Evolutionary conservation across 768 basidiomycete genomes (phyloP).

Genomic region (Boletus tylopilopsis): DNA sequence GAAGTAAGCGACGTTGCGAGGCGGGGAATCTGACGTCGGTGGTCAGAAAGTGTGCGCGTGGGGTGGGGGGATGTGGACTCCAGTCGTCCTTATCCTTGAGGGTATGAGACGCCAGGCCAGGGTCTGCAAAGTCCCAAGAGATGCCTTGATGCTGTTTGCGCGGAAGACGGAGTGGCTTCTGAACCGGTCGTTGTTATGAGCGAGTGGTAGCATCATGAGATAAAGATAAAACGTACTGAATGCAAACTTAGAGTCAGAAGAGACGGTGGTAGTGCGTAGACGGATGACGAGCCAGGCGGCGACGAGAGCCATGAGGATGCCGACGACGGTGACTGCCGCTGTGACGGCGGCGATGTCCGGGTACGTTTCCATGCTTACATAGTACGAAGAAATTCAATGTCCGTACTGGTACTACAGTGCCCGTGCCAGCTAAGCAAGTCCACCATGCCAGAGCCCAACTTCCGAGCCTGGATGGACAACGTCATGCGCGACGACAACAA

Average conservation of each 20-base stretch:
- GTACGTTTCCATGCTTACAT: too few species aligned
- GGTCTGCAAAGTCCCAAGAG: conserved; percentile 33
- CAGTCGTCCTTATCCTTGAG: too few species aligned
- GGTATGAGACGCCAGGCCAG: too few species aligned
- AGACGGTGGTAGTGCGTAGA: conserved; percentile 23
- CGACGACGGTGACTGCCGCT: conserved; percentile 24
- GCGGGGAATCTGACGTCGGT: too few species aligned
- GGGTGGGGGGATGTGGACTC: too few species aligned
- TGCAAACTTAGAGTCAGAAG: conserved; percentile 28
- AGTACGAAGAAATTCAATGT: too few species aligned
- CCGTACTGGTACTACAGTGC: too few species aligned
- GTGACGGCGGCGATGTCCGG: conserved; percentile 25
- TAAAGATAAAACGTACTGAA: conserved; percentile 24
- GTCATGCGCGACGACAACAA: conserved; percentile 15
- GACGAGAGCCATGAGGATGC: conserved; percentile 22
- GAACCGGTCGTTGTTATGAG: conserved; percentile 6
- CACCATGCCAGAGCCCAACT: too few species aligned
- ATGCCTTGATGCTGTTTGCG: conserved; percentile 15
- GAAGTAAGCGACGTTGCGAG: too few species aligned
- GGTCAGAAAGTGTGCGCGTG: too few species aligned
- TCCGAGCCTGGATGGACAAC: background rate
- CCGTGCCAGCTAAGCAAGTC: too few species aligned
- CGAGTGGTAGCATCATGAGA: too few species aligned
- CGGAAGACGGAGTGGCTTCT: conserved; percentile 24
- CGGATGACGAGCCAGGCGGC: conserved; percentile 25